phyloP scores from a whole-genome alignment of 2,329 filamentous ascomycete genomes.

The Monilinia laxa region DNA sequence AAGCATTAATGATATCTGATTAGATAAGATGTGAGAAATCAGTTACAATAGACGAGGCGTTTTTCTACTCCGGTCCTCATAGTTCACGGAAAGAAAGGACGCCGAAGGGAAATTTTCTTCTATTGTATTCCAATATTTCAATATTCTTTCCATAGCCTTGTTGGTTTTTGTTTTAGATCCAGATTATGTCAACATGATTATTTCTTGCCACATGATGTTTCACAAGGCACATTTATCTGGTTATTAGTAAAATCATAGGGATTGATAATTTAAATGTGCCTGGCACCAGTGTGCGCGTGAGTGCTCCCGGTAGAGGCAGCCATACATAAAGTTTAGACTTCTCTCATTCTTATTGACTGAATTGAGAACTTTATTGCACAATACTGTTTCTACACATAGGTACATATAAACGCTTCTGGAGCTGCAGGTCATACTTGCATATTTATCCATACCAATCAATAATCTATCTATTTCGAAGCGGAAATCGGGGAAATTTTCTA shows the following conservation, averaged over 20 bases:
- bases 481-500: background rate
- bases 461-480: background rate
- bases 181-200: background rate
- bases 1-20: background rate
- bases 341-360: background rate
- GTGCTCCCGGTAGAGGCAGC: background rate
- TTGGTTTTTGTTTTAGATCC: background rate
- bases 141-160: background rate
- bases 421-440: conserved; percentile 6
- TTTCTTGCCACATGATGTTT: conserved; percentile 9
- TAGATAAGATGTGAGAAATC: background rate
- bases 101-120: background rate
- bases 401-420: background rate
- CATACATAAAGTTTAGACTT: conserved; percentile 15
- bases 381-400: background rate
- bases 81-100: background rate
- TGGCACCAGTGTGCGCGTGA: background rate
- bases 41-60: background rate
- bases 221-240: background rate
- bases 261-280: background rate
- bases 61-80: background rate
- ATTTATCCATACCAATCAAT: background rate
- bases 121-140: background rate
- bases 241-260: background rate
- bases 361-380: conserved; percentile 1